Evolutionary conservation across 1,284 basidiomycete genomes (phyloP).

Genomic region (Moesziomyces globuligerus): DNA sequence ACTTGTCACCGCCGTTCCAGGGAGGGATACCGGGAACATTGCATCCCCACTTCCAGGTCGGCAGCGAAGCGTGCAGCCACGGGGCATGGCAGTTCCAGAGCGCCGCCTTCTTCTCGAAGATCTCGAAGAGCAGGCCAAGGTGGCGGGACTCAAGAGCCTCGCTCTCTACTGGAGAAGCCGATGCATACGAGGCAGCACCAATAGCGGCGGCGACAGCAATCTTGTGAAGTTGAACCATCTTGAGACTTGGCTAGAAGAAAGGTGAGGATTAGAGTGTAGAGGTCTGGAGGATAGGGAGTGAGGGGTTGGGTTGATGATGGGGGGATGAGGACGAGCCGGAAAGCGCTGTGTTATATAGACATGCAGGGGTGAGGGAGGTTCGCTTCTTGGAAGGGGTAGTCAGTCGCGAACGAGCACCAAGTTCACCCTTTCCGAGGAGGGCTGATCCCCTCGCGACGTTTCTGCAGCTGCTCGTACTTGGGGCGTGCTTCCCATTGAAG

Average conservation of each 20-base stretch:
- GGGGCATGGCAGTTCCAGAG: constrained; percentile 17
- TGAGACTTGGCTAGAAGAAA: neutral
- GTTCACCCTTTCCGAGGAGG: no score
- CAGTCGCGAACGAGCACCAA: no score
- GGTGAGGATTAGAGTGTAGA: constrained; percentile 1
- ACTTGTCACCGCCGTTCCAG: constrained; percentile 38
- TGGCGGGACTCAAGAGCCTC: constrained; percentile 13
- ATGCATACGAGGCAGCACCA: constrained; percentile 18
- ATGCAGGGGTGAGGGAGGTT: no score
- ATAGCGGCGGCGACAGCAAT: constrained; percentile 14
- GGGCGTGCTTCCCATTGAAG: neutral
- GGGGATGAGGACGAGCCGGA: constrained; percentile 1
- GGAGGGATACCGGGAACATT: constrained; percentile 7
- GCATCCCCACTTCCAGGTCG: constrained; percentile 12
- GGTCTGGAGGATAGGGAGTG: constrained; percentile 1
- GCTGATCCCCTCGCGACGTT: no score
- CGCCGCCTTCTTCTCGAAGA: constrained; percentile 11
- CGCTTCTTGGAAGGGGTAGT: neutral
- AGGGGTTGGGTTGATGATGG: constrained; percentile 4
- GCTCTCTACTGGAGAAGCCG: constrained; percentile 18
- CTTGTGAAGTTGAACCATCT: constrained; percentile 19
- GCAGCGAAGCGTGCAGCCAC: constrained; percentile 23
- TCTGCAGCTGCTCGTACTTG: no score
- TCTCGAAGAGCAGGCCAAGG: constrained; percentile 1
- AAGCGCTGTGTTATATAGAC: neutral